A percentile compares a stretch with the other conserved stretches of the same genome.
Evolutionary conservation across 129 eudicot species (phyloP).

Genomic region (Escallonia rubra): DNA sequence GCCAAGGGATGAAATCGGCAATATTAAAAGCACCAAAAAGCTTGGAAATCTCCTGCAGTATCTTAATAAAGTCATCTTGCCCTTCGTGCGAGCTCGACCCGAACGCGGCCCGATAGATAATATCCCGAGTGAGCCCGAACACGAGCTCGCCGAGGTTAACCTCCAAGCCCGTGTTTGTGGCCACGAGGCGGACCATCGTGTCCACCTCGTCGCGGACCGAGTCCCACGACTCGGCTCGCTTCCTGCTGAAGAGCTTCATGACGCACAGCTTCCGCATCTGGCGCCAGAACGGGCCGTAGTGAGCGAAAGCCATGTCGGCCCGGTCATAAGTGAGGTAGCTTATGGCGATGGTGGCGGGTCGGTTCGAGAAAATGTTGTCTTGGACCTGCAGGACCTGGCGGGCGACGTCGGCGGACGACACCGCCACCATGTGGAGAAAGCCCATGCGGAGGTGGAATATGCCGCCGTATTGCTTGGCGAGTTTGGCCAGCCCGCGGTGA

Average conservation of each 20-base stretch:
- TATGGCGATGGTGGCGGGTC: conserved; percentile 77
- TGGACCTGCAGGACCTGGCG: conserved; percentile 76
- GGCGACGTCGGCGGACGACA: conserved; percentile 64
- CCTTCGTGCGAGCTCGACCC: conserved; percentile 64
- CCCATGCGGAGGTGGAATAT: conserved; percentile 72
- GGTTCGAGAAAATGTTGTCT: conserved; percentile 74
- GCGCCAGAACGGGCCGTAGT: conserved; percentile 96
- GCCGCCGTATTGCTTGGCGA: conserved; percentile 68
- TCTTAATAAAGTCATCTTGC: conserved; percentile 72
- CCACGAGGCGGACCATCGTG: conserved; percentile 43
- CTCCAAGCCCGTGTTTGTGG: conserved; percentile 29
- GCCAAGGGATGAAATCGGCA: conserved; percentile 72
- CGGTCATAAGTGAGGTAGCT: conserved; percentile 75
- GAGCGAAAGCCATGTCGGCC: conserved; percentile 93
- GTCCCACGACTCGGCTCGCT: conserved; percentile 92
- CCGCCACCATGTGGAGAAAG: conserved; percentile 55
- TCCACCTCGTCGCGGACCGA: conserved; percentile 81
- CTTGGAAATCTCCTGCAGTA: conserved; percentile 77
- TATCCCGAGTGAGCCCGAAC: conserved; percentile 65
- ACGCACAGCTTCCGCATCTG: conserved; percentile 91
- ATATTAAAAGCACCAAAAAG: conserved; percentile 83
- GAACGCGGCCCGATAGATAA: conserved; percentile 81
- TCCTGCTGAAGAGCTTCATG: conserved; percentile 79
- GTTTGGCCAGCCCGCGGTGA: conserved; percentile 69
- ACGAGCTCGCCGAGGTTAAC: conserved; percentile 77